phyloP scores from a whole-genome alignment of 2,329 filamentous ascomycete species.

The Aspergillus udagawae region DNA sequence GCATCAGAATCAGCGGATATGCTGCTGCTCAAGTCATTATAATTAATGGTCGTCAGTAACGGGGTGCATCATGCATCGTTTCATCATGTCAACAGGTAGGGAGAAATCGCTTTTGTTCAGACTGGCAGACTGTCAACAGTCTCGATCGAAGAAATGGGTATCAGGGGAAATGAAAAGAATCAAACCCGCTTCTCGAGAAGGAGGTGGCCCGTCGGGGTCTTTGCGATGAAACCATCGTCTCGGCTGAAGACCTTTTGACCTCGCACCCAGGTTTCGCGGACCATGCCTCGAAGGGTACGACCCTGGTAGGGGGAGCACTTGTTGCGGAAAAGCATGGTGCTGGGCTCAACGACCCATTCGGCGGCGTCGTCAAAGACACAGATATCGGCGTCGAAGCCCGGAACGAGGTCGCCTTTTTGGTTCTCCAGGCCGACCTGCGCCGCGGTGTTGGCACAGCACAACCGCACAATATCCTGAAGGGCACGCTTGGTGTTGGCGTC shows the following conservation, averaged over 20 bases:
- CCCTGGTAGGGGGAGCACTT: constrained; percentile 89
- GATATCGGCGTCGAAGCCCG: constrained; percentile 84
- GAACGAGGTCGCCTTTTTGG: constrained; percentile 74
- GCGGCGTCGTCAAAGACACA: constrained; percentile 87
- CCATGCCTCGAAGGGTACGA: constrained; percentile 70
- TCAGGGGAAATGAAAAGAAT: constrained; percentile 11
- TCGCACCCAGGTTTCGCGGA: constrained; percentile 80
- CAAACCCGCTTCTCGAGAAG: constrained; percentile 38
- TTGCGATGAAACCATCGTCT: constrained; percentile 44
- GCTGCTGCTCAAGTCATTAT: constrained; percentile 8
- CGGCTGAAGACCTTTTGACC: constrained; percentile 71
- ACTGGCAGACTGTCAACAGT: constrained; percentile 9
- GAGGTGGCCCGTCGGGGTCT: constrained; percentile 34
- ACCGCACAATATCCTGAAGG: constrained; percentile 74
- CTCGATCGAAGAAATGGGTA: constrained; percentile 1
- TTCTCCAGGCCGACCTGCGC: constrained; percentile 79
- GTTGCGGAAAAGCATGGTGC: constrained; percentile 91
- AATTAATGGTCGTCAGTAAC: constrained; percentile 15
- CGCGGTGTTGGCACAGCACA: constrained; percentile 84
- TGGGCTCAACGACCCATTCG: constrained; percentile 67
- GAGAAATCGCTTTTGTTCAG: background rate
- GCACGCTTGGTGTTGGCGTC: constrained; percentile 45
- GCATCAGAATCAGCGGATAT: constrained; percentile 7
- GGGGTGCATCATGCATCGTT: background rate
- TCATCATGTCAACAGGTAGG: background rate